These are phyloP conservation scores for Apiosordaria backusii DNA, from an alignment of 495 filamentous ascomycete genomes.

Conservation along the genomic window DNA sequence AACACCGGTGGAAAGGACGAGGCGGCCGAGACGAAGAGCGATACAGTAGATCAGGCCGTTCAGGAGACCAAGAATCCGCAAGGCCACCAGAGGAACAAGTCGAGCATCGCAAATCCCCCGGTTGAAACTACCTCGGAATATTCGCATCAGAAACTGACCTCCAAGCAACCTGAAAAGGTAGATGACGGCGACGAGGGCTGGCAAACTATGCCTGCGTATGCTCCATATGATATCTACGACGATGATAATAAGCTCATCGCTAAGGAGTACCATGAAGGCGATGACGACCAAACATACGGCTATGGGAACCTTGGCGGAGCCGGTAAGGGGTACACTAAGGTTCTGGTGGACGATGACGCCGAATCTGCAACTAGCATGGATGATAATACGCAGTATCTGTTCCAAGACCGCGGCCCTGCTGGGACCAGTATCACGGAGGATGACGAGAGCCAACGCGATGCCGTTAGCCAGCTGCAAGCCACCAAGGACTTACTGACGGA, in stretches of 20 bases:
- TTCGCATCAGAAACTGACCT: conserved; percentile 81
- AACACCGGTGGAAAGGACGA: not conserved
- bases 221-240: conserved; percentile 90
- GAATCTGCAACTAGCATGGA: conserved; percentile 94
- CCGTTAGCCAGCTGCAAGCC: conserved; percentile 84
- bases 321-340: conserved; percentile 89
- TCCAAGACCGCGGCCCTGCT: conserved; percentile 59
- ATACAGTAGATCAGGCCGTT: conserved; percentile 24
- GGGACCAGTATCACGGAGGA: conserved; percentile 60
- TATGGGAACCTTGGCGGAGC: conserved; percentile 79
- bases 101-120: conserved; percentile 23
- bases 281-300: conserved; percentile 65
- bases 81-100: conserved; percentile 31
- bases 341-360: conserved; percentile 90
- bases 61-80: conserved; percentile 19
- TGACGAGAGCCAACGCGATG: conserved; percentile 79
- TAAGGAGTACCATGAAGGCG: conserved; percentile 65
- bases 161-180: conserved; percentile 46
- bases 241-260: conserved; percentile 87
- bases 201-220: conserved; percentile 92
- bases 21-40: conserved; percentile 13
- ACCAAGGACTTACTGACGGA: conserved; percentile 95
- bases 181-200: conserved; percentile 64
- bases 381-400: conserved; percentile 94
- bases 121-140: conserved; percentile 64